These are phyloP conservation scores for Candida coleopterorum DNA, from an alignment of 805 yeast genomes.

Conservation along the genomic window DNA sequence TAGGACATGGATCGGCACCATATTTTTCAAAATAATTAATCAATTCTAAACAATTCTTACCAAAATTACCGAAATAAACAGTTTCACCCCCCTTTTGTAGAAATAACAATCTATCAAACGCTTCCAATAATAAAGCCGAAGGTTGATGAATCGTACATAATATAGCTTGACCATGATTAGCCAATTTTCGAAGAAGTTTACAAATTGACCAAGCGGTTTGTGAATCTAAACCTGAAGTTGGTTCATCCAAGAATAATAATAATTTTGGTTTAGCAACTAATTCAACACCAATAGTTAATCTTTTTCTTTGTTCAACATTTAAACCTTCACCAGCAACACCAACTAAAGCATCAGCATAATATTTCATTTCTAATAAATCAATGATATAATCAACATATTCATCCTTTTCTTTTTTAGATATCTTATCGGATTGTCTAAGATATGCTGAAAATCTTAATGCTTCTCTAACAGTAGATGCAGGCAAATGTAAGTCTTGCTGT, in stretches of 20 bases:
- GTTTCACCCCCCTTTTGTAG: slow-evolving; percentile 74
- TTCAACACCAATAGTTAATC: slow-evolving; percentile 32
- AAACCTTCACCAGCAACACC: slow-evolving; percentile 69
- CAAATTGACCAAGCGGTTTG: slow-evolving; percentile 43
- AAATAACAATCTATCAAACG: slow-evolving; percentile 68
- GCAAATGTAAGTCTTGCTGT: slow-evolving; percentile 74
- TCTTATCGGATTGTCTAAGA: slow-evolving; percentile 60
- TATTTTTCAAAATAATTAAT: slow-evolving; percentile 63
- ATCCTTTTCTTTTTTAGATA: slow-evolving; percentile 52
- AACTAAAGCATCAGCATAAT: slow-evolving; percentile 73
- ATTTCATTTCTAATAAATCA: slow-evolving; percentile 59
- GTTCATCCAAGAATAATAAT: slow-evolving; percentile 27
- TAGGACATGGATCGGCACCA: slow-evolving; percentile 51
- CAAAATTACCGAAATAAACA: slow-evolving; percentile 79
- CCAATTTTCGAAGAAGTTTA: slow-evolving; percentile 35
- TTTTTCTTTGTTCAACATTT: slow-evolving; percentile 38
- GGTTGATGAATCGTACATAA: slow-evolving; percentile 76
- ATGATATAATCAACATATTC: slow-evolving; percentile 67
- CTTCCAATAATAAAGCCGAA: slow-evolving; percentile 71
- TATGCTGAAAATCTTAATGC: slow-evolving; percentile 66
- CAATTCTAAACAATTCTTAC: slow-evolving; percentile 54
- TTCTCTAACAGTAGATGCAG: slow-evolving; percentile 68
- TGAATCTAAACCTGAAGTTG: slow-evolving; percentile 41
- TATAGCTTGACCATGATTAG: slow-evolving; percentile 38
- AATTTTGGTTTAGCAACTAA: slow-evolving; percentile 9